Base-by-base conservation (phyloP, 208 protist species). In the Trypanosoma cruzi region DNA sequence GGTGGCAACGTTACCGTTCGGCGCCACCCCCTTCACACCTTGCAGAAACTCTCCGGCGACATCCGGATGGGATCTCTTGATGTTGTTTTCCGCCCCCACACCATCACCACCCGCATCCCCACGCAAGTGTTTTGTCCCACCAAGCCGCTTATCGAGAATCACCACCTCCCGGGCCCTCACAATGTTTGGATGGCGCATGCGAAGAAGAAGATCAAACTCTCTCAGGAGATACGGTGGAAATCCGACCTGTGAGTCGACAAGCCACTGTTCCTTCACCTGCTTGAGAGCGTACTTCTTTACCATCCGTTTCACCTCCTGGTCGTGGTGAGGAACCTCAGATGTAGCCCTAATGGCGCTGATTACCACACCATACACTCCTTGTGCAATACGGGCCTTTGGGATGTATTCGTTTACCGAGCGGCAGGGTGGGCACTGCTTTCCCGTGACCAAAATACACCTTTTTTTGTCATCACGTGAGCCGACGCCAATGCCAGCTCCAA, bases 281-380 rank as follows among this genome's bases (percentile, higher is more conserved):
- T 96, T 96, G 13, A 94, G 67, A 10, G 91, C 91, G 64, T 79
- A 92, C 55, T 73, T 81, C 37, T 64, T 60, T 29, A 54, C 24
- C 32, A 16, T n/a, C 67, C 16, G 29, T 46, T 50, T 52, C 20
- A 11, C 37, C 8, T 53, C 42, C 13, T 4, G 7, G 1, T 28
- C 31, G 10, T 58, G 53, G 26, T 46, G 10, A 54, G 7, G 49
- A 14, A 10, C 29, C 10, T 11, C 50, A 71, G 28, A 29, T 36
- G 52, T 64, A 26, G 42, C 11, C 55, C 63, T 61, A 2, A 34
- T 73, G 8, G 88, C 91, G 40, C 79, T 78, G 34, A 85, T 90
- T 1, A 96, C 91, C 2, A 96, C 86, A 42, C 91, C 91, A 65
- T 96, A 96, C 37, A 94, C 91, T 29, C 90, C 91, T 44, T 90